phyloP scores from a whole-genome alignment of 768 basidiomycete genomes.

The Termitomyces heimii region DNA sequence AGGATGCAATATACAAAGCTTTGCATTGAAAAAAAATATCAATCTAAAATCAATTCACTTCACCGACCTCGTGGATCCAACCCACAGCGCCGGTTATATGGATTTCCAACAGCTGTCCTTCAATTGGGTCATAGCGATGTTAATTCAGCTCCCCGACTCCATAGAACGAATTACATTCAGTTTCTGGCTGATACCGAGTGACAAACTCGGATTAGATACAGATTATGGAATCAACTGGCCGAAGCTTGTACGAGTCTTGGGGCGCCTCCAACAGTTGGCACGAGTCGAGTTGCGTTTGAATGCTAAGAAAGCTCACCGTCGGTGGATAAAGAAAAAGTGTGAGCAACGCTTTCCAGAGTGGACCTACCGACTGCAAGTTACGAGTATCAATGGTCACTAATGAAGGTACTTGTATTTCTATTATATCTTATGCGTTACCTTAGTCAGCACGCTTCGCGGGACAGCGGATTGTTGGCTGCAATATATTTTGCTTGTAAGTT shows the following conservation, averaged over 20 bases:
- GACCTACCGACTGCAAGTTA: not conserved
- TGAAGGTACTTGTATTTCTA: not conserved
- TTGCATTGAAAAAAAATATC: conserved; percentile 2
- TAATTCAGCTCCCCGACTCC: conserved; percentile 2
- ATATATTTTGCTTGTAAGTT: not conserved
- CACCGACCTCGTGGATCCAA: conserved; percentile 11
- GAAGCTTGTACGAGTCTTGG: not conserved
- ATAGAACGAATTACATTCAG: conserved; percentile 4
- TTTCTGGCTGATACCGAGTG: conserved; percentile 11
- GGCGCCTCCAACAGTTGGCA: not conserved
- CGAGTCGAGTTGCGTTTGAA: conserved; percentile 1
- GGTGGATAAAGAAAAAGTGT: conserved; percentile 5
- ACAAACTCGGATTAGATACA: conserved; percentile 5
- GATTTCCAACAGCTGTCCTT: not conserved
- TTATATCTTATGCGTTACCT: not conserved
- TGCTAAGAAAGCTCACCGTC: conserved; percentile 2
- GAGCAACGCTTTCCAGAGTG: not conserved
- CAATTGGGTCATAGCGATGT: conserved; percentile 7
- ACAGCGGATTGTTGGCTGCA: not conserved
- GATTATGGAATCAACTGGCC: conserved; percentile 1
- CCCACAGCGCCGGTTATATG: not conserved
- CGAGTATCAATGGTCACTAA: not conserved
- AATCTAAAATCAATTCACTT: conserved; percentile 6
- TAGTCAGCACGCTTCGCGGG: not conserved
- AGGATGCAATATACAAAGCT: not conserved